Evolutionary conservation across 1,139 yeast genomes (phyloP).

Genomic region (Candida sanyaensis): DNA sequence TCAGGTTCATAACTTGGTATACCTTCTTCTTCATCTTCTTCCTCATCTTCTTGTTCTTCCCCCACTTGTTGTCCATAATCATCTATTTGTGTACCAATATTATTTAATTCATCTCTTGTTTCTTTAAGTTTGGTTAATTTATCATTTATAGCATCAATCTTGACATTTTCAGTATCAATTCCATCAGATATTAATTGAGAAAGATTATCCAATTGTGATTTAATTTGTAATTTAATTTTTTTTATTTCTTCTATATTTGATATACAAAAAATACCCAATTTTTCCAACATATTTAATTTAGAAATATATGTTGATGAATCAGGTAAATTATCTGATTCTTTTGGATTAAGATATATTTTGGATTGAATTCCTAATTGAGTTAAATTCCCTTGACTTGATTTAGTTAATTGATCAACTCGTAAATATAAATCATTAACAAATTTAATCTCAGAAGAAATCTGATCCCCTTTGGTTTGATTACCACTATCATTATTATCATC

Average conservation of each 20-base stretch:
- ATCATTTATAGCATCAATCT: slow-evolving; percentile 41
- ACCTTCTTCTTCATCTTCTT: slow-evolving; percentile 14
- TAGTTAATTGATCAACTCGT: slow-evolving; percentile 32
- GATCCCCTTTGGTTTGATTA: too few species aligned
- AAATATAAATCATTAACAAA: slow-evolving; percentile 33
- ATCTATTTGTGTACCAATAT: slow-evolving; percentile 29
- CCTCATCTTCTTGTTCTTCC: slow-evolving; percentile 20
- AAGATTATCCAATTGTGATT: slow-evolving; percentile 44
- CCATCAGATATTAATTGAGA: slow-evolving; percentile 43
- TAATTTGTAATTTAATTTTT: slow-evolving; percentile 39
- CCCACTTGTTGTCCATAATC: slow-evolving; percentile 21
- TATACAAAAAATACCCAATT: slow-evolving; percentile 38
- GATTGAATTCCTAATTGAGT: slow-evolving; percentile 48
- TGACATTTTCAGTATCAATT: slow-evolving; percentile 43
- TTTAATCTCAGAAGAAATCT: slow-evolving; percentile 41
- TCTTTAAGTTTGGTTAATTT: slow-evolving; percentile 36
- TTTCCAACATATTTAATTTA: slow-evolving; percentile 46
- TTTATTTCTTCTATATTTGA: slow-evolving; percentile 40
- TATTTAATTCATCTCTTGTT: slow-evolving; percentile 47
- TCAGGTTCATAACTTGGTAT: slow-evolving; percentile 22
- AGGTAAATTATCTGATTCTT: slow-evolving; percentile 49
- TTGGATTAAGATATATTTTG: slow-evolving; percentile 42
- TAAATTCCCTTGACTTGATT: slow-evolving; percentile 36
- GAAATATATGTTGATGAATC: slow-evolving; percentile 51
- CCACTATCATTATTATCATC: too few species aligned